Evolutionary conservation across 2,329 filamentous ascomycete genomes (phyloP).

Genomic region (Penicillium sp.): DNA sequence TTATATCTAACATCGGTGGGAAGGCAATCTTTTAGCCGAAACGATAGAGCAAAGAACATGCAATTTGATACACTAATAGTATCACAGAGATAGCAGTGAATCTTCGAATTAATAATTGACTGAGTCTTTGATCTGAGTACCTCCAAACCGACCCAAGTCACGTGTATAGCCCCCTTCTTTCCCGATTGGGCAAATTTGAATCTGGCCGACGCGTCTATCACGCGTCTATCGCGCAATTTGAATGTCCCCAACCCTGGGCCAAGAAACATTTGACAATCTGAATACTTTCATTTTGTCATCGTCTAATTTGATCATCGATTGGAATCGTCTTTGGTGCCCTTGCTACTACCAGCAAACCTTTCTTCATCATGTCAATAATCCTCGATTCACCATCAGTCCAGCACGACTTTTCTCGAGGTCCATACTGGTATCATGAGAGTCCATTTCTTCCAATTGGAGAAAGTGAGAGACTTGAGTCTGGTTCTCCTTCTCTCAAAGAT

Average conservation of each 20-base stretch:
- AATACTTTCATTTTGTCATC: too few relatives aligned
- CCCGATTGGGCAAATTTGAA: slow-evolving; percentile 1
- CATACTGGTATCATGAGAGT: slow-evolving; percentile 48
- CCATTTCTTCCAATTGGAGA: slow-evolving; percentile 42
- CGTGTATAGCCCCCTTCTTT: neutral
- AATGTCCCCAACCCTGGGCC: neutral
- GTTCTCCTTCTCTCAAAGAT: slow-evolving; percentile 44
- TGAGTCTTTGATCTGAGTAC: too few relatives aligned
- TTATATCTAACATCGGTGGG: neutral
- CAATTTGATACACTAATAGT: too few relatives aligned
- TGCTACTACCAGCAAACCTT: neutral
- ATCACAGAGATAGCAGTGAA: too few relatives aligned
- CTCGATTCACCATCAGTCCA: slow-evolving; percentile 20
- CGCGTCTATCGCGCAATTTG: neutral
- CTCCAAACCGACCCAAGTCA: neutral
- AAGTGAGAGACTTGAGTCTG: slow-evolving; percentile 33
- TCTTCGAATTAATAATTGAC: too few relatives aligned
- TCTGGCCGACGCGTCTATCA: slow-evolving; percentile 1
- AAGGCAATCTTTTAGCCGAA: too few relatives aligned
- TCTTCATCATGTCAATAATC: slow-evolving; percentile 13
- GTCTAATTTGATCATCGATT: neutral
- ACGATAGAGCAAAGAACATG: neutral
- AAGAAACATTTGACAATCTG: neutral
- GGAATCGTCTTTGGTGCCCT: neutral
- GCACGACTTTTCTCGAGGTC: slow-evolving; percentile 28